Conservation (phyloP, 192 early-diverging fungal genomes). For the Pecoramyces ruminantium region DNA sequence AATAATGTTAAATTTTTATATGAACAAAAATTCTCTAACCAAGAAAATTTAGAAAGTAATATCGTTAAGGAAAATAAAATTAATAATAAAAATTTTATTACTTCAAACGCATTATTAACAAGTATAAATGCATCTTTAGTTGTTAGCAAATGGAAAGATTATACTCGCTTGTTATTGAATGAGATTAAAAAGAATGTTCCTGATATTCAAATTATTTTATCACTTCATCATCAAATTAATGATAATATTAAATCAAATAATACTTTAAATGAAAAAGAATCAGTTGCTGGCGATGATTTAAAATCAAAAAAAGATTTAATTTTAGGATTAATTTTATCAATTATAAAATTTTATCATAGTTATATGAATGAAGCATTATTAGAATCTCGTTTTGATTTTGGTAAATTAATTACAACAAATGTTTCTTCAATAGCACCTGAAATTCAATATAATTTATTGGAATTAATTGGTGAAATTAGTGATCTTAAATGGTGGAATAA, state of each 20-base stretch:
- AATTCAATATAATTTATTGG: slow-evolving; percentile 37
- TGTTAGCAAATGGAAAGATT: not conserved
- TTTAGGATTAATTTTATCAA: slow-evolving; percentile 27
- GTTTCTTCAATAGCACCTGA: slow-evolving; percentile 25
- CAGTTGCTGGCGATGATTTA: not conserved
- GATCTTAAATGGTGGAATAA: slow-evolving; percentile 59
- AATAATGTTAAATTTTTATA: not conserved
- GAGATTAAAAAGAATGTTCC: not conserved
- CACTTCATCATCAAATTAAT: not conserved
- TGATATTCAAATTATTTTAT: not conserved
- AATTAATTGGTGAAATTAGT: slow-evolving; percentile 30
- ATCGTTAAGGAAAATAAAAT: too few relatives aligned
- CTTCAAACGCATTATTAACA: not conserved
- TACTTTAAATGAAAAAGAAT: not conserved
- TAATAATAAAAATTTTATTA: not conserved
- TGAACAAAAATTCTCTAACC: not conserved
- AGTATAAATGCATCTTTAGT: not conserved
- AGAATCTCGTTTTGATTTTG: slow-evolving; percentile 54
- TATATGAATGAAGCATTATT: slow-evolving; percentile 42
- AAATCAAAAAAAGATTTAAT: slow-evolving; percentile 21
- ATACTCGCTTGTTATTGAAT: not conserved
- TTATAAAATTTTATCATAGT: slow-evolving; percentile 50
- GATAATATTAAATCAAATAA: not conserved
- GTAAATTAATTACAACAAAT: slow-evolving; percentile 52
- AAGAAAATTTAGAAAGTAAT: not conserved